Evolutionary conservation across 257 asterid genomes (phyloP).

Genomic region (Nicotiana knightiana): DNA sequence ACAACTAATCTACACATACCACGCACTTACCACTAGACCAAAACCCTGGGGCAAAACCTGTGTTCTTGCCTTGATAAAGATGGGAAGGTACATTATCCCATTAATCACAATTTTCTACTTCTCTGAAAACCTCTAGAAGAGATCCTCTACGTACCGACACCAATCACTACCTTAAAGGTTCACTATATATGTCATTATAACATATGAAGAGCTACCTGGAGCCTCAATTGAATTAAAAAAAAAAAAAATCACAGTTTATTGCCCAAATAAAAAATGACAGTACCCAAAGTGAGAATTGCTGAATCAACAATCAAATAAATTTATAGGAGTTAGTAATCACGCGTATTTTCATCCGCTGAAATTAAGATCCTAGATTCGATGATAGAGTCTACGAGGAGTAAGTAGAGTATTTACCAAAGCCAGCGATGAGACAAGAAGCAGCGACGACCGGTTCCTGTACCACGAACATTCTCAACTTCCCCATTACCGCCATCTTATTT

Average conservation of each 20-base stretch:
- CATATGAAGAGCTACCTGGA: neutral
- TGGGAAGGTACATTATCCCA: neutral
- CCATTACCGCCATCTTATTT: conserved; percentile 66
- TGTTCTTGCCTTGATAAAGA: neutral
- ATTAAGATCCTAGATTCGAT: neutral
- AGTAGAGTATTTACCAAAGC: conserved; percentile 44
- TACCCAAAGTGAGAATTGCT: neutral
- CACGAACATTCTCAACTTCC: conserved; percentile 62
- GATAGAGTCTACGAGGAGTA: neutral
- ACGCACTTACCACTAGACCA: too few relatives aligned
- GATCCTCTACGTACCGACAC: neutral
- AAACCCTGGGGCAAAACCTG: too few relatives aligned
- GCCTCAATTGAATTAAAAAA: neutral
- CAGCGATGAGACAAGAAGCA: conserved; percentile 84
- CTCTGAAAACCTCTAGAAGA: neutral
- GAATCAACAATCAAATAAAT: neutral
- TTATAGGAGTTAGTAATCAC: neutral
- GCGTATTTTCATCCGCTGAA: neutral
- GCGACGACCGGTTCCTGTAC: conserved; percentile 86
- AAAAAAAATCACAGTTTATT: neutral
- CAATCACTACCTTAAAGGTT: neutral
- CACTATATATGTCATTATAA: neutral
- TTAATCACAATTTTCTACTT: neutral
- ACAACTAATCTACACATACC: too few relatives aligned
- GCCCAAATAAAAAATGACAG: neutral